phyloP scores from a whole-genome alignment of 345 rosid genomes.

The Diplotaxis tenuifolia region DNA sequence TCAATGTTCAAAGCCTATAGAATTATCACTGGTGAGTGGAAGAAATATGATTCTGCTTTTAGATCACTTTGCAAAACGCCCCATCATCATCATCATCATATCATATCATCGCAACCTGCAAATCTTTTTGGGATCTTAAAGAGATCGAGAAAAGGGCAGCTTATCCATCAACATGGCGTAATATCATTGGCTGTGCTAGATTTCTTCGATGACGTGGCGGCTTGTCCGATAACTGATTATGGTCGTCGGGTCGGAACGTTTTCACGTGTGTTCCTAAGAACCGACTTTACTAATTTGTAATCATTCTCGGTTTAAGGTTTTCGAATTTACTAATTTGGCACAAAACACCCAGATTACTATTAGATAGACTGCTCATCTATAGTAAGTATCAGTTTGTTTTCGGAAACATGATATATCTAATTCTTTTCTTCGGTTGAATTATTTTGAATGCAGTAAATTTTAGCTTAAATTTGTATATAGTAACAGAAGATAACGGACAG shows the following conservation, averaged over 20 bases:
- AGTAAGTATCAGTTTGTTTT: neutral
- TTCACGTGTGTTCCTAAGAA: conserved; percentile 54
- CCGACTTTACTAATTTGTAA: conserved; percentile 14
- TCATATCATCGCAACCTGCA: conserved; percentile 13
- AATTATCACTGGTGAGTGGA: neutral
- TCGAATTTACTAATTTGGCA: conserved; percentile 13
- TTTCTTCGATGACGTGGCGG: conserved; percentile 51
- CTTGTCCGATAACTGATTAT: conserved; percentile 27
- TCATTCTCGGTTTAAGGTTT: neutral
- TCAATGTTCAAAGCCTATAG: neutral
- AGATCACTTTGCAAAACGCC: neutral
- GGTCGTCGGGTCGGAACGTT: conserved; percentile 38
- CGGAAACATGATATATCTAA: neutral
- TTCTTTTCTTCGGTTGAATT: neutral
- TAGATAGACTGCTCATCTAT: neutral
- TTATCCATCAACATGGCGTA: conserved; percentile 25
- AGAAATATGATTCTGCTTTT: conserved; percentile 3
- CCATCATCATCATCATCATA: neutral
- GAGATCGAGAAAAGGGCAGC: conserved; percentile 24
- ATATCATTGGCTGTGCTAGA: conserved; percentile 40
- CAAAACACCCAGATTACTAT: neutral
- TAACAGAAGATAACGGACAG: conserved; percentile 1
- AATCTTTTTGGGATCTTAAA: conserved; percentile 35
- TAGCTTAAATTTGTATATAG: neutral
- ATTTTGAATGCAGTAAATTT: neutral